Conservation (phyloP, 2,329 filamentous ascomycete species). For the Sphaerulina musiva region DNA sequence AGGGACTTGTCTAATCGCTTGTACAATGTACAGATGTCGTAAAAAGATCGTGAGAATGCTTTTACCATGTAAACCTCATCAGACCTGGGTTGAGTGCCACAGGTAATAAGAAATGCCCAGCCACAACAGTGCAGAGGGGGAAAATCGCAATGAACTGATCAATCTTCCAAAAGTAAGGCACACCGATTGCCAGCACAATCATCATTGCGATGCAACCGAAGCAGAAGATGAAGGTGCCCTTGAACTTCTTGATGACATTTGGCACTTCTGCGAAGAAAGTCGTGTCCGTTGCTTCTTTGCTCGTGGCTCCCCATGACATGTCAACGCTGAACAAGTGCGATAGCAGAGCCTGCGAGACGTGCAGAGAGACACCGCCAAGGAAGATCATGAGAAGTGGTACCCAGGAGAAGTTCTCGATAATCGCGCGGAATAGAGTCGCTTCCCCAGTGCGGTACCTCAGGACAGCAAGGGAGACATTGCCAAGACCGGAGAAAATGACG, state of each 20-base stretch:
- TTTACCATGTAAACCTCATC: slow-evolving; percentile 57
- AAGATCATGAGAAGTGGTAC: slow-evolving; percentile 43
- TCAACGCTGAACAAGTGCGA: slow-evolving; percentile 38
- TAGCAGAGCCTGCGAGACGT: slow-evolving; percentile 37
- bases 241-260: slow-evolving; percentile 51
- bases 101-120: slow-evolving; percentile 53
- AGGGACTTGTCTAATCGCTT: slow-evolving; percentile 5
- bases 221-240: slow-evolving; percentile 49
- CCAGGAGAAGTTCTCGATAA: slow-evolving; percentile 59
- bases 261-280: slow-evolving; percentile 53
- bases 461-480: slow-evolving; percentile 63
- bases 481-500: slow-evolving; percentile 68
- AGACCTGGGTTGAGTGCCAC: slow-evolving; percentile 57
- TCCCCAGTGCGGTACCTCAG: slow-evolving; percentile 68
- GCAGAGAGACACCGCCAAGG: slow-evolving; percentile 38
- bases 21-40: slow-evolving; percentile 5
- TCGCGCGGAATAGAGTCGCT: slow-evolving; percentile 50
- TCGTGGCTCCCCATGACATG: slow-evolving; percentile 50
- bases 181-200: slow-evolving; percentile 43
- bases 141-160: slow-evolving; percentile 53
- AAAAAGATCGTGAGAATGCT: not conserved
- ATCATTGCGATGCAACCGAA: slow-evolving; percentile 43
- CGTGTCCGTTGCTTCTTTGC: slow-evolving; percentile 52
- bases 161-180: slow-evolving; percentile 52
- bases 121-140: slow-evolving; percentile 49